phyloP scores from a whole-genome alignment of 2,329 filamentous ascomycete species.

The Thelonectria rubi region DNA sequence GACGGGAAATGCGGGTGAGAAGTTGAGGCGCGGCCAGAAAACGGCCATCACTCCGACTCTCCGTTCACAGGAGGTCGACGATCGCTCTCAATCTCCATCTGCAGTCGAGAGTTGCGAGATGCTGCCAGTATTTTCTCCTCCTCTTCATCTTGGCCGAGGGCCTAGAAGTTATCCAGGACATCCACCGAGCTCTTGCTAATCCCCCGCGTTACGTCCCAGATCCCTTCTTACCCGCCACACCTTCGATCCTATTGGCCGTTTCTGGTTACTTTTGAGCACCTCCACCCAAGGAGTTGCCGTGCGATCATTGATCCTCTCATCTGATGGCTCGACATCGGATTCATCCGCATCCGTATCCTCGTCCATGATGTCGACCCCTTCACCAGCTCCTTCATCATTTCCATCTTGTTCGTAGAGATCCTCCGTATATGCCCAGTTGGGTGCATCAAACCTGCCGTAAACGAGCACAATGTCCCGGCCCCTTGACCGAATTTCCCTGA shows the following conservation, averaged over 20 bases:
- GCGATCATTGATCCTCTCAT: constrained; percentile 35
- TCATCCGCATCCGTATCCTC: constrained; percentile 49
- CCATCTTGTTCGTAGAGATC: constrained; percentile 58
- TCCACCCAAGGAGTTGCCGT: constrained; percentile 67
- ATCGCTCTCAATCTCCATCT: no score
- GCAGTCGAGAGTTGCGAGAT: no score
- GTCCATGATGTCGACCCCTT: constrained; percentile 45
- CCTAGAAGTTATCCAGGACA: background rate
- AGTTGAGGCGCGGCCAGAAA: no score
- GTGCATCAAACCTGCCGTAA: constrained; percentile 73
- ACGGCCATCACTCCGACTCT: no score
- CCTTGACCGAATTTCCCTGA: constrained; percentile 51
- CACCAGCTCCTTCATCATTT: constrained; percentile 43
- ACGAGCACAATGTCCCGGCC: constrained; percentile 68
- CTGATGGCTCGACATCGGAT: constrained; percentile 43
- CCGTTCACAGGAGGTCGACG: no score
- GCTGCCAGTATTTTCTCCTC: no score
- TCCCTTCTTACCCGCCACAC: constrained; percentile 73
- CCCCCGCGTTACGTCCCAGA: constrained; percentile 56
- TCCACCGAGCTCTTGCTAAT: constrained; percentile 26
- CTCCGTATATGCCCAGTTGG: constrained; percentile 76
- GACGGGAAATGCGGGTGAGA: background rate
- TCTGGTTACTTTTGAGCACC: constrained; percentile 62
- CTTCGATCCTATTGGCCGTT: constrained; percentile 64
- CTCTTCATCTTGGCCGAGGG: no score